phyloP scores from a whole-genome alignment of 169 alveolate species.

The Babesia microti region DNA sequence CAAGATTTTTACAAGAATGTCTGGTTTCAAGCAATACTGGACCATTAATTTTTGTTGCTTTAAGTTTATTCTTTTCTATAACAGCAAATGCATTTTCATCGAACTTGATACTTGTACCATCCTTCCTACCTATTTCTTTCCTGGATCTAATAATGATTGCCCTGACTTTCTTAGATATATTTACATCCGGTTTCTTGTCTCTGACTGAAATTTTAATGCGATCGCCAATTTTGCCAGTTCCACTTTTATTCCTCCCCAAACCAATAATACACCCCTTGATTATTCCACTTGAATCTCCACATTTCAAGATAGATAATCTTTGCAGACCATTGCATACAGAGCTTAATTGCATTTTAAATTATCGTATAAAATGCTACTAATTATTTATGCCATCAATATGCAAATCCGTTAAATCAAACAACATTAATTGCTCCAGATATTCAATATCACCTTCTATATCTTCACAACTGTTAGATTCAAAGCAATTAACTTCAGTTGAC shows the following conservation, averaged over 20 bases:
- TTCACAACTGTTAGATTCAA: constrained; percentile 6
- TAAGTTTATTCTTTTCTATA: constrained; percentile 55
- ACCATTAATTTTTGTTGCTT: constrained; percentile 58
- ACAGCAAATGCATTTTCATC: constrained; percentile 67
- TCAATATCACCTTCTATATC: neutral
- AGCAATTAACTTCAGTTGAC: constrained; percentile 1
- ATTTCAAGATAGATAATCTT: constrained; percentile 55
- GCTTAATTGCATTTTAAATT: constrained; percentile 11
- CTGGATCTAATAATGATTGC: constrained; percentile 59
- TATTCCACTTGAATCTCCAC: constrained; percentile 64
- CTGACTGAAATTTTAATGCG: constrained; percentile 61
- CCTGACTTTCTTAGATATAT: constrained; percentile 50
- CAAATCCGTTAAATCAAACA: constrained; percentile 1
- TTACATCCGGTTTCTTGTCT: constrained; percentile 55
- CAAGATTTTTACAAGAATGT: constrained; percentile 54
- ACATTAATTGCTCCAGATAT: neutral
- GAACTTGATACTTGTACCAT: constrained; percentile 62
- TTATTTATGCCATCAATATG: neutral
- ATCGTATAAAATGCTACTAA: neutral
- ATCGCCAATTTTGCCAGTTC: constrained; percentile 69
- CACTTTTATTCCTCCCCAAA: constrained; percentile 55
- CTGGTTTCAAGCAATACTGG: constrained; percentile 65
- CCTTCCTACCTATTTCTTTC: constrained; percentile 60
- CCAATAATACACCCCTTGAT: constrained; percentile 68
- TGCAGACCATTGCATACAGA: constrained; percentile 47